phyloP scores from a whole-genome alignment of 2,329 filamentous ascomycete genomes.

The Beauveria bassiana region DNA sequence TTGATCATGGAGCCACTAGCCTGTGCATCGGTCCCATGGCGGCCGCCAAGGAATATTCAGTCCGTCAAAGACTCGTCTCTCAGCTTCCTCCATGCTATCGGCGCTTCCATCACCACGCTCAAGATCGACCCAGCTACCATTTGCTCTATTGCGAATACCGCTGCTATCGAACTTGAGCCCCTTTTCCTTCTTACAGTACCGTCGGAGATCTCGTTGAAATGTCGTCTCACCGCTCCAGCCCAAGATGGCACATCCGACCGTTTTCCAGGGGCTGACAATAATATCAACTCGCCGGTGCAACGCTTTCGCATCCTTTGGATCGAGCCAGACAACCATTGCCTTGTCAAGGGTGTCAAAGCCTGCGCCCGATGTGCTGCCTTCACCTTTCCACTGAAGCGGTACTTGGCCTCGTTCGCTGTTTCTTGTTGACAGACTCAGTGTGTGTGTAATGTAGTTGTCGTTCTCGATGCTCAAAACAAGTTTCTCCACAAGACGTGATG shows the following conservation, averaged over 20 bases:
- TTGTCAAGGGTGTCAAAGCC: constrained; percentile 90
- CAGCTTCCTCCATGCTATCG: constrained; percentile 62
- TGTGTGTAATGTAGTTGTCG: constrained; percentile 70
- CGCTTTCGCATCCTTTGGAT: constrained; percentile 14
- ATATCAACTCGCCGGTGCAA: constrained; percentile 85
- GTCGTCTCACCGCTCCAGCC: constrained; percentile 88
- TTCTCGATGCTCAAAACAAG: constrained; percentile 65
- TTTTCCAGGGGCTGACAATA: constrained; percentile 82
- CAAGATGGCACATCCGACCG: constrained; percentile 76
- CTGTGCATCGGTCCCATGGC: constrained; percentile 61
- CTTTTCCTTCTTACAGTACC: constrained; percentile 66
- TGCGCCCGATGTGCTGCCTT: constrained; percentile 27
- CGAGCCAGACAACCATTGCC: constrained; percentile 84
- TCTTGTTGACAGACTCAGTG: constrained; percentile 59
- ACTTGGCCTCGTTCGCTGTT: constrained; percentile 66
- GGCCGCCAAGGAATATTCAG: constrained; percentile 61
- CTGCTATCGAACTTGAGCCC: constrained; percentile 86
- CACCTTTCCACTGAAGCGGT: constrained; percentile 46
- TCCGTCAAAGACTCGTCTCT: constrained; percentile 72
- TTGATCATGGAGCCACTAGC: constrained; percentile 17
- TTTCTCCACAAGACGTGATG: constrained; percentile 61
- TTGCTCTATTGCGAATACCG: constrained; percentile 61
- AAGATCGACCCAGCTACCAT: constrained; percentile 65
- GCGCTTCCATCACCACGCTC: constrained; percentile 47
- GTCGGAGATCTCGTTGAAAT: constrained; percentile 77